Conservation (phyloP, 2,329 filamentous ascomycete species). For the Plenodomus tracheiphilus region DNA sequence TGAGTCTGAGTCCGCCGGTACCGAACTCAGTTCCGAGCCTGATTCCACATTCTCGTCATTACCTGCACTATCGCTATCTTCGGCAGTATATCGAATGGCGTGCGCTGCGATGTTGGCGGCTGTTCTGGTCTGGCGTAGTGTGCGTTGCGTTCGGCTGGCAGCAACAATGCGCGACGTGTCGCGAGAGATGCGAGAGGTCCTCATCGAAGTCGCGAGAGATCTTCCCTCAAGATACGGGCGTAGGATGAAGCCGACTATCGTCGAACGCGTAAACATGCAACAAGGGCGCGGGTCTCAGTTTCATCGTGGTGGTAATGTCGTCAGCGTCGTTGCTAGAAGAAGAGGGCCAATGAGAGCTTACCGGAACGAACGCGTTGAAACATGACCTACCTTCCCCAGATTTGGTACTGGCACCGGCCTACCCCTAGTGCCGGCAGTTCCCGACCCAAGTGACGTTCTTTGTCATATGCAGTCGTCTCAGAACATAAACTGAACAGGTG, state of each 20-base stretch:
- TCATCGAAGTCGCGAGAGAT: constrained; percentile 26
- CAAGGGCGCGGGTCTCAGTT: background rate
- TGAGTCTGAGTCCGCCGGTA: constrained; percentile 28
- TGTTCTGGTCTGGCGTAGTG: constrained; percentile 39
- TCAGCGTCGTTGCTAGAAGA: constrained; percentile 1
- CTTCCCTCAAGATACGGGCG: background rate
- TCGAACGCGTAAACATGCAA: background rate
- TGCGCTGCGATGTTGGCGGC: constrained; percentile 24
- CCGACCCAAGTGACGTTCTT: background rate
- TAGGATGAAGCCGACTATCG: background rate
- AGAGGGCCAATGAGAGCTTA: constrained; percentile 3
- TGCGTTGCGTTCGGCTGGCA: constrained; percentile 28
- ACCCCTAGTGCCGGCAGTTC: background rate
- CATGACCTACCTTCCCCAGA: background rate
- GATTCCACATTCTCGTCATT: constrained; percentile 13
- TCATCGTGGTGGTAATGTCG: constrained; percentile 2
- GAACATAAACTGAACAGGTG: background rate
- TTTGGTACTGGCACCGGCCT: background rate
- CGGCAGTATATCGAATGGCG: constrained; percentile 7
- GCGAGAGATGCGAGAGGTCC: constrained; percentile 44
- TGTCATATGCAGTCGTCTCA: background rate
- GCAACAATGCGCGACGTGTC: constrained; percentile 40
- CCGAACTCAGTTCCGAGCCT: constrained; percentile 40
- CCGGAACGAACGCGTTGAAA: constrained; percentile 2
- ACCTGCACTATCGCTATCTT: constrained; percentile 14